Evolutionary conservation across 768 basidiomycete genomes (phyloP).

Genomic region (Lepiota venenata): DNA sequence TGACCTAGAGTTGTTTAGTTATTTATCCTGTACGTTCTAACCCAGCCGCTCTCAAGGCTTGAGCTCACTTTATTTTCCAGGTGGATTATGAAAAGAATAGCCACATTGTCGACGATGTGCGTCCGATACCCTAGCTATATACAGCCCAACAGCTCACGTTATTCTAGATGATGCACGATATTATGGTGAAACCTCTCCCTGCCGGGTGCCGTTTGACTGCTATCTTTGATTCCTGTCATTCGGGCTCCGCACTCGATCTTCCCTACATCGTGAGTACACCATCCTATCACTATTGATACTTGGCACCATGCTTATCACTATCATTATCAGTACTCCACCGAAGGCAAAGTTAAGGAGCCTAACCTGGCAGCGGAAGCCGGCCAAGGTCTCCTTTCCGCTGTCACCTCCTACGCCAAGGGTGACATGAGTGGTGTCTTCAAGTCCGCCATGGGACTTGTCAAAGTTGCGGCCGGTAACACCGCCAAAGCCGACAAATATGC

Average conservation of each 20-base stretch:
- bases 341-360: constrained; percentile 94
- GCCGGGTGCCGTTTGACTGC: constrained; percentile 86
- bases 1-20: constrained; percentile 35
- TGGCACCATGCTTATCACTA: too few relatives aligned
- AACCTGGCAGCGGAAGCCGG: constrained; percentile 87
- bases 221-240: constrained; percentile 84
- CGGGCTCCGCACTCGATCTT: constrained; percentile 82
- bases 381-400: constrained; percentile 77
- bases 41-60: background rate
- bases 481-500: constrained; percentile 62
- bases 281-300: background rate
- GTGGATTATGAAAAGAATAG: constrained; percentile 53
- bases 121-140: constrained; percentile 19
- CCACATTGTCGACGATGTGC: constrained; percentile 87
- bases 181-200: constrained; percentile 81
- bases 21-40: constrained; percentile 81
- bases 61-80: constrained; percentile 19
- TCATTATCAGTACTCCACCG: constrained; percentile 74
- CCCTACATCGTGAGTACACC: constrained; percentile 54
- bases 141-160: background rate
- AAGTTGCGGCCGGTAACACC: constrained; percentile 64
- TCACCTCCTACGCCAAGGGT: constrained; percentile 70
- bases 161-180: constrained; percentile 62
- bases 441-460: constrained; percentile 71
- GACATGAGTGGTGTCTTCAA: constrained; percentile 79